phyloP scores from a whole-genome alignment of 2,329 filamentous ascomycete species.

The Trichoderma sp. region DNA sequence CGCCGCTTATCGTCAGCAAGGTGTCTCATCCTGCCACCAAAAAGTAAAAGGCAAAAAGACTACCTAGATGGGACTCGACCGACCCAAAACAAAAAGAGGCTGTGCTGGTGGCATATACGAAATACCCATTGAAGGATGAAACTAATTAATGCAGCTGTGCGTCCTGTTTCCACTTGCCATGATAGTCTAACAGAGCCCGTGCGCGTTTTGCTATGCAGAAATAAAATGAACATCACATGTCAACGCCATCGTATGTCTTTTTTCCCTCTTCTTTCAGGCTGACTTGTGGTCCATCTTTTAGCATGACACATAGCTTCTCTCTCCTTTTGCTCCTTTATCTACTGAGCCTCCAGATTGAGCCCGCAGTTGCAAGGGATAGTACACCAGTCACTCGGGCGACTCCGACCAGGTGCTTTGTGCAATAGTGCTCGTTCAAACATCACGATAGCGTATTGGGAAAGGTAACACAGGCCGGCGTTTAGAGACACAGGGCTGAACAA shows the following conservation, averaged over 20 bases:
- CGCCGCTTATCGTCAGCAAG: not conserved
- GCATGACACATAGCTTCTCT: not conserved
- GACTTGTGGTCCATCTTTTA: not conserved
- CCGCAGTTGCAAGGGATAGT: not conserved
- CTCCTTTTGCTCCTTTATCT: not conserved
- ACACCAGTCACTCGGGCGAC: not conserved
- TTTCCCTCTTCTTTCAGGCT: not conserved
- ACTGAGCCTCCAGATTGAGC: not conserved
- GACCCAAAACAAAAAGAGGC: not conserved
- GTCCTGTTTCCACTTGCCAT: not conserved
- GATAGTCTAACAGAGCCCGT: not conserved
- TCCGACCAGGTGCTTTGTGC: not conserved
- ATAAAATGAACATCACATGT: slow-evolving; percentile 1
- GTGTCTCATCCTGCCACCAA: not conserved
- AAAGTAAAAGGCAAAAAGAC: not conserved
- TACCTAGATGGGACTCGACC: not conserved
- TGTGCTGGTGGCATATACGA: not conserved
- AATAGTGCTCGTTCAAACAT: not conserved
- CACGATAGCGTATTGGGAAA: not conserved
- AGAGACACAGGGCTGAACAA: slow-evolving; percentile 12
- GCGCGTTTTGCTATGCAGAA: not conserved
- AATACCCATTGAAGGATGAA: not conserved
- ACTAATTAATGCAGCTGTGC: not conserved
- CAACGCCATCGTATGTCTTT: not conserved
- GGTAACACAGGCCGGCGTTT: not conserved